These are phyloP conservation scores for Durio zibethinus DNA, from an alignment of 345 rosid species.

Conservation along the genomic window DNA sequence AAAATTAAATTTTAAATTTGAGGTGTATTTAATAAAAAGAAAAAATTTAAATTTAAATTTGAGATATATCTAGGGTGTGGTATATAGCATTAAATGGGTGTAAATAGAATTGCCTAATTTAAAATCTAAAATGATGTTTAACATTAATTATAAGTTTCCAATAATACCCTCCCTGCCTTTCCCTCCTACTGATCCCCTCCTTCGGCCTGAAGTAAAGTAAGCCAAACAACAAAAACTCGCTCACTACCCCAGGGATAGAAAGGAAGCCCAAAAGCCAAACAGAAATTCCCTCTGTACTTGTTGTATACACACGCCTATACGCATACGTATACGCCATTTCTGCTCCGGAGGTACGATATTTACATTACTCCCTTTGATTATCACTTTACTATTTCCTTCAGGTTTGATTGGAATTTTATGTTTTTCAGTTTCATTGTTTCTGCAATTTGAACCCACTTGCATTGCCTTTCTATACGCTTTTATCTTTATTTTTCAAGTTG, in stretches of 20 bases:
- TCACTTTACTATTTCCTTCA: not conserved
- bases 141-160: not conserved
- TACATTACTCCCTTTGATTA: not conserved
- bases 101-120: too few species aligned
- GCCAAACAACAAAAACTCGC: not conserved
- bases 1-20: too few species aligned
- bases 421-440: not conserved
- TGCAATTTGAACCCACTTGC: not conserved
- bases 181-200: not conserved
- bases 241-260: too few species aligned
- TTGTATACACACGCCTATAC: not conserved
- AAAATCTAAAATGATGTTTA: too few species aligned
- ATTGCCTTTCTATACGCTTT: not conserved
- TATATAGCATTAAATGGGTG: too few species aligned
- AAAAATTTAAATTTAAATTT: too few species aligned
- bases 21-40: too few species aligned
- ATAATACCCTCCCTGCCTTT: not conserved
- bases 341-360: not conserved
- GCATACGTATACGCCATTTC: constrained; percentile 7
- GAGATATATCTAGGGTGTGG: too few species aligned
- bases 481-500: not conserved
- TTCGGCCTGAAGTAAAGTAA: not conserved
- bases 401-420: not conserved
- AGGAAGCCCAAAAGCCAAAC: not conserved
- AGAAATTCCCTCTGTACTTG: not conserved